Conservation (phyloP, 352 stramenopile genomes). For the Phytophthora agathidicida region DNA sequence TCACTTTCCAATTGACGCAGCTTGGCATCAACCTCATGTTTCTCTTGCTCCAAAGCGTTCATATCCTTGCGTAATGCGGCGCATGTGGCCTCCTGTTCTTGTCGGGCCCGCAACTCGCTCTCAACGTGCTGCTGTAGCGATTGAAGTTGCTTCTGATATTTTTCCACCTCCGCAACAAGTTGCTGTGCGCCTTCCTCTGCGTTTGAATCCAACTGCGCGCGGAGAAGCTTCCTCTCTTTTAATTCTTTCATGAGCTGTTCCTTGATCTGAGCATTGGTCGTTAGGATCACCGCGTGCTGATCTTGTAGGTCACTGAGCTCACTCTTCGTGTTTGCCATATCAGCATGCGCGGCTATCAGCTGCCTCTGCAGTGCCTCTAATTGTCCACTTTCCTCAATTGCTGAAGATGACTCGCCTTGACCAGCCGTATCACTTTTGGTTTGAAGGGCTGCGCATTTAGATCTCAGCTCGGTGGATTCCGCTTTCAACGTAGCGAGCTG, state of each 20-base stretch:
- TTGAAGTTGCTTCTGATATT: constrained; percentile 22
- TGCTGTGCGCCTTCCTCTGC: constrained; percentile 8
- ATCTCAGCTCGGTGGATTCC: constrained; percentile 13
- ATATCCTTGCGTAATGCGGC: constrained; percentile 19
- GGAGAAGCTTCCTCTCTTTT: constrained; percentile 48
- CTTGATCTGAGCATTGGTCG: constrained; percentile 57
- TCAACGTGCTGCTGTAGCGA: constrained; percentile 24
- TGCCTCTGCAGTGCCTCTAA: constrained; percentile 21
- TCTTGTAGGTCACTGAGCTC: constrained; percentile 51
- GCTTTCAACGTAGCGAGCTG: constrained; percentile 14
- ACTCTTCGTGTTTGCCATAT: constrained; percentile 25
- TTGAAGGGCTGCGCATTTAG: constrained; percentile 15
- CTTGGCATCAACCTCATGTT: constrained; percentile 11
- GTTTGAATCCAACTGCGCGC: constrained; percentile 41
- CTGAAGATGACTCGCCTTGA: background rate
- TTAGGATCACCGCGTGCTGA: constrained; percentile 38
- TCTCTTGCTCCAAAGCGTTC: constrained; percentile 23
- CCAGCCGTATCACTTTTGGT: background rate
- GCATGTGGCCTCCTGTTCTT: constrained; percentile 27
- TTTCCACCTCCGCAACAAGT: background rate
- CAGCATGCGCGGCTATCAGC: constrained; percentile 3
- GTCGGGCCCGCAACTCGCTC: background rate
- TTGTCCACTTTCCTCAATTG: constrained; percentile 4
- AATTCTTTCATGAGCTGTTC: constrained; percentile 60
- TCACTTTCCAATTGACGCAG: constrained; percentile 34